phyloP scores from a whole-genome alignment of 352 stramenopile species.

The Phytophthora palmivora region DNA sequence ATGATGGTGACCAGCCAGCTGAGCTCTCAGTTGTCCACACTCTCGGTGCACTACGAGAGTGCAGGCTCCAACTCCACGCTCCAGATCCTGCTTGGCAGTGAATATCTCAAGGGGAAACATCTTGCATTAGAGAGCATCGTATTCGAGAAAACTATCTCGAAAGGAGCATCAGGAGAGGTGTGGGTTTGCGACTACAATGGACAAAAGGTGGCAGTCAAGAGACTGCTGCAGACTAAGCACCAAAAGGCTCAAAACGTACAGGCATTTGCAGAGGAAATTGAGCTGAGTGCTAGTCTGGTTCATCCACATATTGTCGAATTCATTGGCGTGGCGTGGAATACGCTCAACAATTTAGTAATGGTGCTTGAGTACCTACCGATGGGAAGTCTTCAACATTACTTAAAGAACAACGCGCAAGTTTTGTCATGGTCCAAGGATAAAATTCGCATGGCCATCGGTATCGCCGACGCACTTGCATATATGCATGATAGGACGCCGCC shows the following conservation, averaged over 20 bases:
- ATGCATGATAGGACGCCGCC: constrained; percentile 28
- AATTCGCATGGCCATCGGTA: constrained; percentile 30
- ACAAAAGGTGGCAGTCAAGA: constrained; percentile 52
- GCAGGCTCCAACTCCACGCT: constrained; percentile 33
- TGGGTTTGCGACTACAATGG: constrained; percentile 56
- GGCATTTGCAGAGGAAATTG: constrained; percentile 45
- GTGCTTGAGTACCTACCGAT: constrained; percentile 45
- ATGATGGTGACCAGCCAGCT: constrained; percentile 21
- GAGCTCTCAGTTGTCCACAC: constrained; percentile 8
- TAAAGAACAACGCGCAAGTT: constrained; percentile 34
- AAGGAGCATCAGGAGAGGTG: constrained; percentile 50
- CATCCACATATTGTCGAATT: constrained; percentile 47
- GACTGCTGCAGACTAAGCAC: constrained; percentile 38
- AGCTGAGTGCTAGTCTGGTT: constrained; percentile 36
- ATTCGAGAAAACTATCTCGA: constrained; percentile 30
- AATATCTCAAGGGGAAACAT: constrained; percentile 26
- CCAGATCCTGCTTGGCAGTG: constrained; percentile 25
- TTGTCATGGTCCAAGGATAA: constrained; percentile 45
- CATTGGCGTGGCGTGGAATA: constrained; percentile 55
- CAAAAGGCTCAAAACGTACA: constrained; percentile 45
- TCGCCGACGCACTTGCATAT: constrained; percentile 41
- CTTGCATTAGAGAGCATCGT: constrained; percentile 28
- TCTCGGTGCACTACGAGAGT: constrained; percentile 26
- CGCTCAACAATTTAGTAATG: constrained; percentile 52
- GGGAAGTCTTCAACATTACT: constrained; percentile 40